phyloP scores from a whole-genome alignment of 148 eudicot genomes.

The Cornus kousa region DNA sequence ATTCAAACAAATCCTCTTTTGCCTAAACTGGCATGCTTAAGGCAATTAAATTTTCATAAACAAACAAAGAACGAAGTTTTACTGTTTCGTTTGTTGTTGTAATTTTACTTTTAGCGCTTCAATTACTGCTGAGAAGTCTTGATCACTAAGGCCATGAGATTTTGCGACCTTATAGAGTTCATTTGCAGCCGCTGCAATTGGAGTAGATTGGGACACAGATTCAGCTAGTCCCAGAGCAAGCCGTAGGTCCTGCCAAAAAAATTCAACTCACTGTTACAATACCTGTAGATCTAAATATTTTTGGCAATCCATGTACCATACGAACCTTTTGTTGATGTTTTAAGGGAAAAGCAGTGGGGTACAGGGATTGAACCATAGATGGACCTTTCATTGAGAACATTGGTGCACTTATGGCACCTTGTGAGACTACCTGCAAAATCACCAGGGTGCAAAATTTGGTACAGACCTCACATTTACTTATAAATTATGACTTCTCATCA shows the following conservation, averaged over 20 bases:
- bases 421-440: constrained; percentile 70
- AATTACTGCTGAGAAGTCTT: constrained; percentile 89
- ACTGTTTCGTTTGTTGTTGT: constrained; percentile 19
- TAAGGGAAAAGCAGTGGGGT: constrained; percentile 91
- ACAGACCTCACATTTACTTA: not conserved
- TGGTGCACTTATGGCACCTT: constrained; percentile 94
- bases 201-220: constrained; percentile 84
- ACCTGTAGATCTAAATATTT: not conserved
- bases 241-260: constrained; percentile 63
- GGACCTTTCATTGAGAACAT: constrained; percentile 93
- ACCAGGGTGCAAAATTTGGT: not conserved
- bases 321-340: constrained; percentile 97
- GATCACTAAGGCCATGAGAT: constrained; percentile 71
- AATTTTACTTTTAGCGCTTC: constrained; percentile 76
- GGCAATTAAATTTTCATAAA: not conserved
- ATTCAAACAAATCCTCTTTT: not conserved
- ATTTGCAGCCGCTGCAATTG: constrained; percentile 89
- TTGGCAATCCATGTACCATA: not conserved
- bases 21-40: not conserved
- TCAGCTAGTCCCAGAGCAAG: constrained; percentile 94
- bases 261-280: not conserved
- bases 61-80: not conserved
- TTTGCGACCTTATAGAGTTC: constrained; percentile 90
- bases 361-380: constrained; percentile 76
- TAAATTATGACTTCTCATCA: not conserved